phyloP scores from a whole-genome alignment of 1,284 basidiomycete genomes.

The Athelia psychrophila region DNA sequence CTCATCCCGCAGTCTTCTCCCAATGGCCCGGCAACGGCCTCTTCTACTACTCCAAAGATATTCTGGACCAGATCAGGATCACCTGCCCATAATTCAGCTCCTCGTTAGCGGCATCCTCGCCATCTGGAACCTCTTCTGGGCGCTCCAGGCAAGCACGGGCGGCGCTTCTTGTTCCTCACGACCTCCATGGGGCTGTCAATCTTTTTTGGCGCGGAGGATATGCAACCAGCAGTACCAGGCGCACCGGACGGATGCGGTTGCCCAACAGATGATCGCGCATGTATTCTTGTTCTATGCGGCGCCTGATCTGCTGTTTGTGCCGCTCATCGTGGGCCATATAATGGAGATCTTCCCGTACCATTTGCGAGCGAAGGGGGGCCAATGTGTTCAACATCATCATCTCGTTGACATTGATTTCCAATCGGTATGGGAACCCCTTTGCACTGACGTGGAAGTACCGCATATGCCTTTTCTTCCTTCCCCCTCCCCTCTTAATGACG shows the following conservation, averaged over 20 bases:
- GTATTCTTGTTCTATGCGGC: conserved; percentile 78
- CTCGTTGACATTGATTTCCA: conserved; percentile 69
- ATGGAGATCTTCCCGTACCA: conserved; percentile 72
- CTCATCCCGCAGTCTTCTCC: too few relatives aligned
- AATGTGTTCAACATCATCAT: conserved; percentile 67
- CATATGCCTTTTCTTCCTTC: conserved; percentile 64
- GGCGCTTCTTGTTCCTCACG: conserved; percentile 62
- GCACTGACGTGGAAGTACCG: conserved; percentile 49
- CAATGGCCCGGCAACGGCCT: conserved; percentile 78
- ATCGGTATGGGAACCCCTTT: conserved; percentile 83
- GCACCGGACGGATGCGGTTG: conserved; percentile 38
- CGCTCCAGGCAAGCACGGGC: conserved; percentile 55
- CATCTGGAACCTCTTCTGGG: conserved; percentile 73
- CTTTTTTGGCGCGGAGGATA: conserved; percentile 70
- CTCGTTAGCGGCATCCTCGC: conserved; percentile 74
- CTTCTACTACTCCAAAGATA: conserved; percentile 71
- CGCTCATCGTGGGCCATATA: conserved; percentile 75
- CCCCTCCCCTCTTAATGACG: conserved; percentile 13
- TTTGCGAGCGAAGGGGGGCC: conserved; percentile 78
- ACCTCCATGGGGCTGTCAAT: conserved; percentile 75
- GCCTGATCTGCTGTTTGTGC: too few relatives aligned
- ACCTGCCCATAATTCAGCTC: conserved; percentile 56
- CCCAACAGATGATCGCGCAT: conserved; percentile 70
- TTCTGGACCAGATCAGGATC: conserved; percentile 72
- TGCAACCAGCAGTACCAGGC: conserved; percentile 67